Evolutionary conservation across 768 basidiomycete species (phyloP).

Genomic region (Agaricus blazei): DNA sequence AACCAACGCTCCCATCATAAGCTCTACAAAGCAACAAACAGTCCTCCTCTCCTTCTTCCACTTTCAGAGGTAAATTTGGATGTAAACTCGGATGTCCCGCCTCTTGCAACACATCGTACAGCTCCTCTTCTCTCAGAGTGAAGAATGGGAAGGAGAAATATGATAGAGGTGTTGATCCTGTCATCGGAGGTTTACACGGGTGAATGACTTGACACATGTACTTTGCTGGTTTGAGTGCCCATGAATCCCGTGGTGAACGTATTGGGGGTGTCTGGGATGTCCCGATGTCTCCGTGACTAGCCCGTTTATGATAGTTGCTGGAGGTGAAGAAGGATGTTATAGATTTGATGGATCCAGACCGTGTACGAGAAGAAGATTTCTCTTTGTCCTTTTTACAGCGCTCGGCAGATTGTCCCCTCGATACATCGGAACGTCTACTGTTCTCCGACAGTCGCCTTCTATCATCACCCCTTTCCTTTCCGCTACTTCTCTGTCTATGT

Average conservation of each 20-base stretch:
- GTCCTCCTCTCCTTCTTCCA: slow-evolving; percentile 77
- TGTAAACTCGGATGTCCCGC: slow-evolving; percentile 76
- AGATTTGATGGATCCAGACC: slow-evolving; percentile 30
- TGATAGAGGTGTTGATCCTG: slow-evolving; percentile 31
- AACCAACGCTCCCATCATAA: slow-evolving; percentile 52
- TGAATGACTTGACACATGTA: slow-evolving; percentile 70
- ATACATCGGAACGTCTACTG: background rate
- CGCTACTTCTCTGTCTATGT: slow-evolving; percentile 19
- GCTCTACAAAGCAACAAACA: slow-evolving; percentile 73
- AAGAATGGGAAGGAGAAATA: slow-evolving; percentile 81
- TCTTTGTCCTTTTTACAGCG: slow-evolving; percentile 9
- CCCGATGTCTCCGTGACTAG: slow-evolving; percentile 9
- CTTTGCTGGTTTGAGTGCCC: slow-evolving; percentile 44
- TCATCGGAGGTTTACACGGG: slow-evolving; percentile 57
- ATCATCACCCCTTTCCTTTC: slow-evolving; percentile 18
- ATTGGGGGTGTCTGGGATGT: slow-evolving; percentile 7
- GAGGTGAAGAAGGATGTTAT: slow-evolving; percentile 30
- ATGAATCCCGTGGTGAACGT: slow-evolving; percentile 33
- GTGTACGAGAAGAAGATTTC: slow-evolving; percentile 17
- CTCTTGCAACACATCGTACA: slow-evolving; percentile 68
- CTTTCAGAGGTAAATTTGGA: slow-evolving; percentile 66
- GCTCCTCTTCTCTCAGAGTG: slow-evolving; percentile 53
- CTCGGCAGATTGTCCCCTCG: slow-evolving; percentile 5
- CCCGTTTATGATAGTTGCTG: slow-evolving; percentile 3
- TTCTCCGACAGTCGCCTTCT: slow-evolving; percentile 1